These are phyloP conservation scores for Rhododendron ferrugineum DNA, from an alignment of 148 eudicot species.

Conservation along the genomic window DNA sequence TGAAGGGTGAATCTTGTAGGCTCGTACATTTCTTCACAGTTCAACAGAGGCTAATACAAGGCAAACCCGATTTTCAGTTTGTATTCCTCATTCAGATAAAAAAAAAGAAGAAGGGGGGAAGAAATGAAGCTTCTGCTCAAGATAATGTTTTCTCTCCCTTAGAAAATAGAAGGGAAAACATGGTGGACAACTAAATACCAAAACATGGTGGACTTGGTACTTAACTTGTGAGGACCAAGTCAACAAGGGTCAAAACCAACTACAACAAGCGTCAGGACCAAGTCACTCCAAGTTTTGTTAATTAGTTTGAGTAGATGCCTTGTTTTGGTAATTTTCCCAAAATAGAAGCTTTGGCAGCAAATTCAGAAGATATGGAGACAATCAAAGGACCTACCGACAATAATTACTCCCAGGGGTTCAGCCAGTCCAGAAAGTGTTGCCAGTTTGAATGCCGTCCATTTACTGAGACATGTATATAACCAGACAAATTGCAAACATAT, in stretches of 20 bases:
- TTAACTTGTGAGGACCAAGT: too few relatives aligned
- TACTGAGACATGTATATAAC: slow-evolving; percentile 46
- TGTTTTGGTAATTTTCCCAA: too few relatives aligned
- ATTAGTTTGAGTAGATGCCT: too few relatives aligned
- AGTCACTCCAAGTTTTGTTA: too few relatives aligned
- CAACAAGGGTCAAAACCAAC: too few relatives aligned
- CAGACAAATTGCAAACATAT: slow-evolving; percentile 6
- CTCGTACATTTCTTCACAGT: background rate
- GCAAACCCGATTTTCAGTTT: background rate
- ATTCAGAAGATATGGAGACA: background rate
- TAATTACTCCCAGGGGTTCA: slow-evolving; percentile 92
- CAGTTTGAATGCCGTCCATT: slow-evolving; percentile 97
- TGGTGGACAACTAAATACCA: too few relatives aligned
- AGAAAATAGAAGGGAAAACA: background rate
- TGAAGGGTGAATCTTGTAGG: background rate
- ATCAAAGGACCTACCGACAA: slow-evolving; percentile 60
- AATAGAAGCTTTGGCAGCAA: background rate
- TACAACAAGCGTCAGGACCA: too few relatives aligned
- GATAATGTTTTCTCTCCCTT: background rate
- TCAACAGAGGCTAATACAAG: background rate
- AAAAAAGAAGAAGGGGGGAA: background rate
- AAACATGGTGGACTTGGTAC: too few relatives aligned
- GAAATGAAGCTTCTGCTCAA: background rate
- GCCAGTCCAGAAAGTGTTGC: slow-evolving; percentile 96
- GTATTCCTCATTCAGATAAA: background rate